Evolutionary conservation across 2,329 filamentous ascomycete genomes (phyloP), one percentile per base, ranked within the genome.

Genomic region (Colletotrichum sojae): DNA sequence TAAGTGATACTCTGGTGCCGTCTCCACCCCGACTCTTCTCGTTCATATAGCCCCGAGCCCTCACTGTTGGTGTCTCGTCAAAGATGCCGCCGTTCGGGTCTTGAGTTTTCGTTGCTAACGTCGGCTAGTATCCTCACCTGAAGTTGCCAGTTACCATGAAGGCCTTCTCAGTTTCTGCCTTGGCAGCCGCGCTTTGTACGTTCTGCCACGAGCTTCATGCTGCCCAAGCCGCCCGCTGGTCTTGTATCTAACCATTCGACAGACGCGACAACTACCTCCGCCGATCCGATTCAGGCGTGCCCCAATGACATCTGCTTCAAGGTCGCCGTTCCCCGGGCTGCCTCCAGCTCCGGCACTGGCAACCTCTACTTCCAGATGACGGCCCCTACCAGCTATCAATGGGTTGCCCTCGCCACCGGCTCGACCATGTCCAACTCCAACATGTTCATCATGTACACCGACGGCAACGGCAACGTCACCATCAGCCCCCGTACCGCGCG

Each of bases 401-500:
- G 90, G 90, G 83, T 90, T 16, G 86, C 82, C 9, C 80, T 91
- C 18, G 90, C 88, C 36, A 87, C 86, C 39, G 90, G 90, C 53
- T 73, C 74, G 0, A 68, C 71, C 49, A 92, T 92, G 90, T 48
- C 76, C 15, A 86, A 83, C 39, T 77, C 89, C 57, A 86, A 89
- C 75, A 90, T 91, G 66, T 91, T 92, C 75, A 71, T 92, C 74
- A 82, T 91, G 72, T 92, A 92, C 76, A 79, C 86, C 53, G 83
- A 89, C 71, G 87, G 88, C 67, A 71, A 73, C 4, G 85, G 86
- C 70, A 91, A 91, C 74, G 83, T 91, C 25, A 92, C 90, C 1
- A 75, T 91, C 61, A 91, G 89, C 70, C 83, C 89, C 1, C 86
- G 90, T 22, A 73, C 76, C 3, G 87, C 85, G 36, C 78, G 73